A percentile compares a stretch with the other conserved stretches of the same genome.
These are phyloP conservation scores for Moesziomyces aphidis DNA, from an alignment of 1,284 basidiomycete genomes.

Conservation along the genomic window DNA sequence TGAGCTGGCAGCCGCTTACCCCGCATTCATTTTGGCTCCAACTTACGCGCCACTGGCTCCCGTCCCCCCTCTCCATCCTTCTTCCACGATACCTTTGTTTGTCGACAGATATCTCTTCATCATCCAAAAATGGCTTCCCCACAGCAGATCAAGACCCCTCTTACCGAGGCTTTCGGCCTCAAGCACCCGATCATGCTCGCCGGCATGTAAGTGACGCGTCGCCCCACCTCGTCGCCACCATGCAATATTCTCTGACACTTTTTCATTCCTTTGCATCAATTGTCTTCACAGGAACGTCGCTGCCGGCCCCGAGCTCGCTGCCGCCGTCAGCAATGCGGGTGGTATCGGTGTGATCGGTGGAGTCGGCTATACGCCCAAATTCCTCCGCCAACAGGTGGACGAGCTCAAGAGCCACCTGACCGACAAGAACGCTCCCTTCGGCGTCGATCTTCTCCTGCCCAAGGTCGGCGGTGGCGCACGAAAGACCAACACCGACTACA, in stretches of 20 bases:
- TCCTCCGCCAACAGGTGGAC: constrained; percentile 33
- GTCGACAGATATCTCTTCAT: neutral
- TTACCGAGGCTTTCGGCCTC: constrained; percentile 73
- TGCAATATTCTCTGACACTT: neutral
- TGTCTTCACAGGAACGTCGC: constrained; percentile 55
- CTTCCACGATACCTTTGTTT: neutral
- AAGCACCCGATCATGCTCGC: constrained; percentile 89
- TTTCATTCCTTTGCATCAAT: neutral
- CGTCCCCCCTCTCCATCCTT: neutral
- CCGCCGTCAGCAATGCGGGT: constrained; percentile 61
- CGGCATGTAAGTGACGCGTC: constrained; percentile 69
- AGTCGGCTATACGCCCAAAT: constrained; percentile 56
- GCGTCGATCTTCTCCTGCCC: constrained; percentile 61
- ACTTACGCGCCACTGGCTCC: too few relatives aligned
- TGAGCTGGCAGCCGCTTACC: too few relatives aligned
- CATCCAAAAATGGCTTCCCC: constrained; percentile 44
- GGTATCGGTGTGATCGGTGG: constrained; percentile 63
- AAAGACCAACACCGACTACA: constrained; percentile 65
- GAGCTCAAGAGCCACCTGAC: constrained; percentile 54
- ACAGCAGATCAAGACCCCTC: constrained; percentile 54
- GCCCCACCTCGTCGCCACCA: neutral
- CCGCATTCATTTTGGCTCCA: too few relatives aligned
- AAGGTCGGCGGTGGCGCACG: constrained; percentile 62
- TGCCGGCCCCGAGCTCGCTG: constrained; percentile 59
- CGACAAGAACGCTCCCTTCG: constrained; percentile 63